These are phyloP conservation scores for Periglandula ipomoeae DNA, from an alignment of 2,329 filamentous ascomycete species.

Conservation along the genomic window DNA sequence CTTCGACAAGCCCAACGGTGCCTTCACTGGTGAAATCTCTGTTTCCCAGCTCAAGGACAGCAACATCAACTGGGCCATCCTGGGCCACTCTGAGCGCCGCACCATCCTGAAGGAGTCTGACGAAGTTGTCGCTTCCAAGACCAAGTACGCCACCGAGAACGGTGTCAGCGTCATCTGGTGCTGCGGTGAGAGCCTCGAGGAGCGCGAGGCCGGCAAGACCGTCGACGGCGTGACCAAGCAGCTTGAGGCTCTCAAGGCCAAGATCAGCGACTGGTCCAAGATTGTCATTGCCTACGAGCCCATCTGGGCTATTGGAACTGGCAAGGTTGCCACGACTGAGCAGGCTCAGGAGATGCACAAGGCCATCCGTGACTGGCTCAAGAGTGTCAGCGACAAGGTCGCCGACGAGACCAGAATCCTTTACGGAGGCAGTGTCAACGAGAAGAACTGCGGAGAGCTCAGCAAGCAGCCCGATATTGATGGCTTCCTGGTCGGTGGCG, in stretches of 20 bases:
- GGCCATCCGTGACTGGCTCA: conserved; percentile 83
- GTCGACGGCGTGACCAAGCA: conserved; percentile 79
- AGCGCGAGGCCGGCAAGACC: conserved; percentile 79
- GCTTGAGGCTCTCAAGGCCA: conserved; percentile 69
- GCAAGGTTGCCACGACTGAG: conserved; percentile 80
- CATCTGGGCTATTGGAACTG: conserved; percentile 93
- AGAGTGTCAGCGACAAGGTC: conserved; percentile 63
- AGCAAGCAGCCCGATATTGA: conserved; percentile 92
- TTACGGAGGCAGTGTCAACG: conserved; percentile 92
- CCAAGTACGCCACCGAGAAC: conserved; percentile 81
- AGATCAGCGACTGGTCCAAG: conserved; percentile 81
- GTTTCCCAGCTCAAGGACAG: conserved; percentile 84
- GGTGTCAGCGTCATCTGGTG: conserved; percentile 91
- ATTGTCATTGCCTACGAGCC: conserved; percentile 98
- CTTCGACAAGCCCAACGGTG: conserved; percentile 92
- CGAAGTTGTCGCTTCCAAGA: conserved; percentile 82
- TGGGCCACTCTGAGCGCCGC: conserved; percentile 92
- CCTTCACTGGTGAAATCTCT: conserved; percentile 94
- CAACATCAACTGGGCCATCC: conserved; percentile 80
- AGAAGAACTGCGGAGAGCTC: conserved; percentile 96
- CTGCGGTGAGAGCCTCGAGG: conserved; percentile 91
- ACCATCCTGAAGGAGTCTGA: conserved; percentile 83
- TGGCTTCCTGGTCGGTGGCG: conserved; percentile 93
- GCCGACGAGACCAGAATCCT: conserved; percentile 86
- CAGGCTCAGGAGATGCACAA: conserved; percentile 93